Percentiles rank a stretch among this genome's conserved stretches.
Conservation (phyloP, 1,284 basidiomycete genomes). For the Mycena sp. region DNA sequence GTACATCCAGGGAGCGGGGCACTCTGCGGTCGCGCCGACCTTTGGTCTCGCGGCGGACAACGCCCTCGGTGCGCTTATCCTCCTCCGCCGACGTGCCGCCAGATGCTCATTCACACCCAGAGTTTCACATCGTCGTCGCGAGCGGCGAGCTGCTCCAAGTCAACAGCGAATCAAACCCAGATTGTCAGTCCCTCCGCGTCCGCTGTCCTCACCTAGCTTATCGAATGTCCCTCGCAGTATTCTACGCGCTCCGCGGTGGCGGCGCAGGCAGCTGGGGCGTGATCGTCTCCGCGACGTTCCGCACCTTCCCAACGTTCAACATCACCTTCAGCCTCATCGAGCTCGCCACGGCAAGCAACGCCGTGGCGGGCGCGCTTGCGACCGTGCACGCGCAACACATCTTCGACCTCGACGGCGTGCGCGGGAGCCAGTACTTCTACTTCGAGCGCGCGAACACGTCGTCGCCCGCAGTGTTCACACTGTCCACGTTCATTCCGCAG, state of each 20-base stretch:
- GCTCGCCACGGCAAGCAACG: slow-evolving; percentile 35
- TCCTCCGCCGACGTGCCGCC: background rate
- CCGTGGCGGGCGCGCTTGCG: slow-evolving; percentile 35
- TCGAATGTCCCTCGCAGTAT: background rate
- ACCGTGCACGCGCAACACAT: slow-evolving; percentile 20
- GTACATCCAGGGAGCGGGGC: background rate
- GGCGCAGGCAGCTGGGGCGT: slow-evolving; percentile 15
- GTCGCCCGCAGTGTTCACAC: slow-evolving; percentile 33
- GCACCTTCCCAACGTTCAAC: slow-evolving; percentile 36
- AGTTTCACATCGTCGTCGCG: background rate
- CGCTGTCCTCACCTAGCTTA: background rate
- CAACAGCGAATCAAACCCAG: background rate
- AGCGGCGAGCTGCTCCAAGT: slow-evolving; percentile 5
- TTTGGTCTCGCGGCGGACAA: slow-evolving; percentile 2
- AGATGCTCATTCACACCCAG: background rate
- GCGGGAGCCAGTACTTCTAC: slow-evolving; percentile 39
- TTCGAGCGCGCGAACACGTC: background rate
- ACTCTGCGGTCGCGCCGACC: background rate
- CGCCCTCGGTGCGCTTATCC: background rate
- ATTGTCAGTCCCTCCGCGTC: background rate
- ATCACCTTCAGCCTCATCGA: slow-evolving; percentile 43
- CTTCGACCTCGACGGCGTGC: slow-evolving; percentile 38
- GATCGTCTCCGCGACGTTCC: slow-evolving; percentile 37
- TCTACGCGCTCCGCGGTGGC: slow-evolving; percentile 1
- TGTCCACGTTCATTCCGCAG: slow-evolving; percentile 32